A percentile compares a stretch with the other conserved stretches of the same genome.
Evolutionary conservation across 176 grass and related monocot genomes (phyloP).

Genomic region (Ensete glaucum): DNA sequence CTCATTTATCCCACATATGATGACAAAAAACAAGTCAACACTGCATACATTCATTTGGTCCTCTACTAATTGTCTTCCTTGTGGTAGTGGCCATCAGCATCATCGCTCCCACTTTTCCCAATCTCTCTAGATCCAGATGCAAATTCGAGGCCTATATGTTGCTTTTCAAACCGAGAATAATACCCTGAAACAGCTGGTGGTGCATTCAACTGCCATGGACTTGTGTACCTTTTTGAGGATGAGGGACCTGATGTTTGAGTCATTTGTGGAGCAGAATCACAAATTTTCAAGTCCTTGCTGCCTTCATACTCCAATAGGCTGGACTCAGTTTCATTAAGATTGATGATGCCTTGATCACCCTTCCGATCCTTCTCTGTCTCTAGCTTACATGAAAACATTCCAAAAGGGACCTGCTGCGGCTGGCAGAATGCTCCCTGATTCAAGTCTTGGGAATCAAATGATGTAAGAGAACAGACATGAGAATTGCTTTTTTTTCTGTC

Average conservation of each 20-base stretch:
- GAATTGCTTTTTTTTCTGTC: slow-evolving; percentile 41
- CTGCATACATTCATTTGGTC: not conserved
- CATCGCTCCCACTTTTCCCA: not conserved
- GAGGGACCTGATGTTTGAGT: slow-evolving; percentile 39
- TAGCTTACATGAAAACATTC: slow-evolving; percentile 17
- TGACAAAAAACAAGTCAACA: not conserved
- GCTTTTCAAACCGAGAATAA: not conserved
- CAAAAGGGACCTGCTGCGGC: slow-evolving; percentile 31
- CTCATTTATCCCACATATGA: not conserved
- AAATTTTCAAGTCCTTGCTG: slow-evolving; percentile 17
- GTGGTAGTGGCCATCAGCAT: not conserved
- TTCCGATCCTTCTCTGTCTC: slow-evolving; percentile 37
- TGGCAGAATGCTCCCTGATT: slow-evolving; percentile 36
- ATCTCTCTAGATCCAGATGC: not conserved
- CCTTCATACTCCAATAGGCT: slow-evolving; percentile 28
- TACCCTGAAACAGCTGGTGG: not conserved
- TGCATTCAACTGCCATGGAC: not conserved
- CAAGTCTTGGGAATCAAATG: slow-evolving; percentile 33
- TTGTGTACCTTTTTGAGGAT: slow-evolving; percentile 6
- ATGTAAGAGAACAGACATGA: slow-evolving; percentile 22
- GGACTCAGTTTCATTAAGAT: slow-evolving; percentile 47
- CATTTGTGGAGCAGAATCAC: slow-evolving; percentile 9
- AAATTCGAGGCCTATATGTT: not conserved
- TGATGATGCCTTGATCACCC: slow-evolving; percentile 42
- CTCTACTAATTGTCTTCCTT: not conserved